These are phyloP conservation scores for Epichloe festucae DNA, from an alignment of 2,329 filamentous ascomycete genomes.

Conservation along the genomic window DNA sequence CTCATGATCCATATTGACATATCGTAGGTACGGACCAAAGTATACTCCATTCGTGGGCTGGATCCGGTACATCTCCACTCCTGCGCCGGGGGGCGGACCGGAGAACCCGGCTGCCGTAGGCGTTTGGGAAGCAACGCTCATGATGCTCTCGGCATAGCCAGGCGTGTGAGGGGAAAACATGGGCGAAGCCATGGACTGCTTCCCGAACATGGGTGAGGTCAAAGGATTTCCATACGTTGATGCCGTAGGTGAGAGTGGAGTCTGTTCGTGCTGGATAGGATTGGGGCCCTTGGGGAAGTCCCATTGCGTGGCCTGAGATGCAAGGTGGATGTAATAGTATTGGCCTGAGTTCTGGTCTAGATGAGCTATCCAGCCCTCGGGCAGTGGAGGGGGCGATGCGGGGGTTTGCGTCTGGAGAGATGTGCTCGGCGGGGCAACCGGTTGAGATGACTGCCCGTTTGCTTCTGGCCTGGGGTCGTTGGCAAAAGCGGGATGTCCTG, in stretches of 20 bases:
- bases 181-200: slow-evolving; percentile 53
- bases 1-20: slow-evolving; percentile 95
- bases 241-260: slow-evolving; percentile 70
- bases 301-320: slow-evolving; percentile 94
- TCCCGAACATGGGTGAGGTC: slow-evolving; percentile 52
- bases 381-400: slow-evolving; percentile 78
- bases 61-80: slow-evolving; percentile 89
- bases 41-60: slow-evolving; percentile 93
- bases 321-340: slow-evolving; percentile 97
- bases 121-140: slow-evolving; percentile 64
- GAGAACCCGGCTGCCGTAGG: slow-evolving; percentile 73
- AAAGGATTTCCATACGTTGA: slow-evolving; percentile 66
- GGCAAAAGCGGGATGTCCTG: slow-evolving; percentile 78
- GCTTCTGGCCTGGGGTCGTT: slow-evolving; percentile 56
- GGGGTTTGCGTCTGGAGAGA: slow-evolving; percentile 39
- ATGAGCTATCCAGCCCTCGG: slow-evolving; percentile 97
- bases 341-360: slow-evolving; percentile 91
- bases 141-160: slow-evolving; percentile 73
- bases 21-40: slow-evolving; percentile 90
- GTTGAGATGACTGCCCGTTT: slow-evolving; percentile 33
- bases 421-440: slow-evolving; percentile 28
- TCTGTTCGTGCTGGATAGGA: slow-evolving; percentile 69
- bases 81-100: slow-evolving; percentile 80
- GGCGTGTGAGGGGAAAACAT: slow-evolving; percentile 73
- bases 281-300: slow-evolving; percentile 96